Evolutionary conservation across 2,329 filamentous ascomycete genomes (phyloP).

Genomic region (Nothophoma quercina): DNA sequence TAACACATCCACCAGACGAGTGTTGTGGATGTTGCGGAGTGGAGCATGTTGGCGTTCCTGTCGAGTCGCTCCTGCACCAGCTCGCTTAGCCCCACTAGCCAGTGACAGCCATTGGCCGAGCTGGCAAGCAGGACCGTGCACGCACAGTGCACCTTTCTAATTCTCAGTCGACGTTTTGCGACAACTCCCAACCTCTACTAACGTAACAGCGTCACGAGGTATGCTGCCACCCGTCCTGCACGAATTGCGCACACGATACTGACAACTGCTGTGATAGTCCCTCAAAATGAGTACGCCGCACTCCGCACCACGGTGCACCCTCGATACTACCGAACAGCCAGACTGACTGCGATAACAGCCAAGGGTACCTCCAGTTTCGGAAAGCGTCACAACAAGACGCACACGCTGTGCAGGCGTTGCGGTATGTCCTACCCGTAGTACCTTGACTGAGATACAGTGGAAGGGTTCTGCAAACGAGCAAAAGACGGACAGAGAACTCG

Average conservation of each 20-base stretch:
- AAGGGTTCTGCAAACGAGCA: slow-evolving; percentile 22
- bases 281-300: slow-evolving; percentile 65
- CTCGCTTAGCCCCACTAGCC: background rate
- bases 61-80: background rate
- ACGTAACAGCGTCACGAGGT: slow-evolving; percentile 49
- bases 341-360: slow-evolving; percentile 64
- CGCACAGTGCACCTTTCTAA: background rate
- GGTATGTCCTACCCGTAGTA: slow-evolving; percentile 68
- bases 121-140: too few relatives aligned
- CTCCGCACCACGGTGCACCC: slow-evolving; percentile 28
- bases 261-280: slow-evolving; percentile 44
- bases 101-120: background rate
- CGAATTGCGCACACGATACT: slow-evolving; percentile 24
- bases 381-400: slow-evolving; percentile 96
- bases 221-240: slow-evolving; percentile 20
- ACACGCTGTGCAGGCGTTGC: slow-evolving; percentile 98
- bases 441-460: slow-evolving; percentile 23
- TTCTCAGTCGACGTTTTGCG: slow-evolving; percentile 5
- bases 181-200: slow-evolving; percentile 40
- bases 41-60: background rate
- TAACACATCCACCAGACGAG: too few relatives aligned
- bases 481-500: slow-evolving; percentile 13
- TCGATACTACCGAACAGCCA: slow-evolving; percentile 33
- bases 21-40: background rate
- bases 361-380: slow-evolving; percentile 77